Evolutionary conservation across 2,329 filamentous ascomycete genomes (phyloP).

Genomic region (Penicillium oxalicum): DNA sequence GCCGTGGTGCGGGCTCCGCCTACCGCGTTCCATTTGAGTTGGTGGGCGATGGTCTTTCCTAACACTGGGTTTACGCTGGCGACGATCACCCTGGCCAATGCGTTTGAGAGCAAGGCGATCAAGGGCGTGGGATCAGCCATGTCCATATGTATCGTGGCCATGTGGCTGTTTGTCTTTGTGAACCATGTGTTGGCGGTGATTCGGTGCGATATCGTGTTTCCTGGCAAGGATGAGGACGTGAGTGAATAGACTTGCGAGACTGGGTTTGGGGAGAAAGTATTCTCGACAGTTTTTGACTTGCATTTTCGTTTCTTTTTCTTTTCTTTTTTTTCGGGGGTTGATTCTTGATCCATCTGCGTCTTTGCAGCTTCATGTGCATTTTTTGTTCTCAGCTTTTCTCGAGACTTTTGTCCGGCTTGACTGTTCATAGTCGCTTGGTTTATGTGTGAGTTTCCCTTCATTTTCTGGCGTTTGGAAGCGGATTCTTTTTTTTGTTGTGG

Average conservation of each 20-base stretch:
- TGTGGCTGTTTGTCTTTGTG: slow-evolving; percentile 51
- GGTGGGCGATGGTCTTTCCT: slow-evolving; percentile 63
- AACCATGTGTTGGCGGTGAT: slow-evolving; percentile 48
- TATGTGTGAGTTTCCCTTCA: too few relatives aligned
- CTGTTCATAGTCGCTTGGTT: too few relatives aligned
- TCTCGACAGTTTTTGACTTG: neutral
- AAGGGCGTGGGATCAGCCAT: slow-evolving; percentile 51
- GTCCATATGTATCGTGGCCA: slow-evolving; percentile 49
- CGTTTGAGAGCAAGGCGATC: slow-evolving; percentile 48
- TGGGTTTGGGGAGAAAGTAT: too few relatives aligned
- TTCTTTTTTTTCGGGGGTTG: too few relatives aligned
- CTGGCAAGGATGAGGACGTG: slow-evolving; percentile 56
- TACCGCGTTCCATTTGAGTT: slow-evolving; percentile 48
- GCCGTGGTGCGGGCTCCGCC: slow-evolving; percentile 40
- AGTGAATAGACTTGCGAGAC: slow-evolving; percentile 18
- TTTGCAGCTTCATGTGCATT: too few relatives aligned
- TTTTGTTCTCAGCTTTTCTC: too few relatives aligned
- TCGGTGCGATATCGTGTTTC: slow-evolving; percentile 51
- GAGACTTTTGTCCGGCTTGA: too few relatives aligned
- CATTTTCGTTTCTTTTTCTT: neutral
- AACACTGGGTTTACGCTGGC: slow-evolving; percentile 59
- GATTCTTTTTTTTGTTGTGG: too few relatives aligned
- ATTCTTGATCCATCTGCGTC: too few relatives aligned
- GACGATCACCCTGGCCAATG: slow-evolving; percentile 52
- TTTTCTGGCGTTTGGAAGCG: too few relatives aligned